These are phyloP conservation scores for Byssothecium circinans DNA, from an alignment of 2,329 filamentous ascomycete species.

Conservation along the genomic window DNA sequence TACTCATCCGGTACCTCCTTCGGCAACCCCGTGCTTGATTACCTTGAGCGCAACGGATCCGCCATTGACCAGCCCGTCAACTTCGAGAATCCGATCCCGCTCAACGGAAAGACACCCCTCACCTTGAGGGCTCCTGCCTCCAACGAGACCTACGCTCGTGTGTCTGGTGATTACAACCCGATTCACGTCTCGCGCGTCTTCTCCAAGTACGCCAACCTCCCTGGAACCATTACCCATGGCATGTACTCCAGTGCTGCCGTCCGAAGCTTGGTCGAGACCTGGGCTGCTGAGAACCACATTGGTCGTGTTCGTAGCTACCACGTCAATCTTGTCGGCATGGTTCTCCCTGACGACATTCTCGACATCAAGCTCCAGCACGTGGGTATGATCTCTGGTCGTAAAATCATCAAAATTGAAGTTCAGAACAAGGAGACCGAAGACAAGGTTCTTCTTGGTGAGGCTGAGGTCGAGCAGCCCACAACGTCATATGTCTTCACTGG, in stretches of 20 bases:
- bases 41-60: constrained; percentile 86
- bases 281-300: constrained; percentile 98
- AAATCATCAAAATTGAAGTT: constrained; percentile 98
- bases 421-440: constrained; percentile 95
- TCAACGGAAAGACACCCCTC: constrained; percentile 88
- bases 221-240: constrained; percentile 96
- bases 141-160: constrained; percentile 96
- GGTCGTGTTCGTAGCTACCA: constrained; percentile 97
- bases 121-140: constrained; percentile 88
- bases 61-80: constrained; percentile 94
- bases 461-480: constrained; percentile 95
- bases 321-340: constrained; percentile 96
- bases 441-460: constrained; percentile 92
- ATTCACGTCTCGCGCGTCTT: constrained; percentile 98
- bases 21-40: constrained; percentile 96
- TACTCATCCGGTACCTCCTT: constrained; percentile 90
- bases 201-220: constrained; percentile 90
- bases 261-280: constrained; percentile 93
- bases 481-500: constrained; percentile 98
- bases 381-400: constrained; percentile 96
- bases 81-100: constrained; percentile 95
- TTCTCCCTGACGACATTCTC: constrained; percentile 92
- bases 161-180: constrained; percentile 97
- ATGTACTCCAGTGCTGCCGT: constrained; percentile 99
- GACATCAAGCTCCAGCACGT: constrained; percentile 94